A percentile compares a stretch with the other conserved stretches of the same genome.
phyloP scores from a whole-genome alignment of 2,329 filamentous ascomycete species.

The Trichoderma simmonsii region DNA sequence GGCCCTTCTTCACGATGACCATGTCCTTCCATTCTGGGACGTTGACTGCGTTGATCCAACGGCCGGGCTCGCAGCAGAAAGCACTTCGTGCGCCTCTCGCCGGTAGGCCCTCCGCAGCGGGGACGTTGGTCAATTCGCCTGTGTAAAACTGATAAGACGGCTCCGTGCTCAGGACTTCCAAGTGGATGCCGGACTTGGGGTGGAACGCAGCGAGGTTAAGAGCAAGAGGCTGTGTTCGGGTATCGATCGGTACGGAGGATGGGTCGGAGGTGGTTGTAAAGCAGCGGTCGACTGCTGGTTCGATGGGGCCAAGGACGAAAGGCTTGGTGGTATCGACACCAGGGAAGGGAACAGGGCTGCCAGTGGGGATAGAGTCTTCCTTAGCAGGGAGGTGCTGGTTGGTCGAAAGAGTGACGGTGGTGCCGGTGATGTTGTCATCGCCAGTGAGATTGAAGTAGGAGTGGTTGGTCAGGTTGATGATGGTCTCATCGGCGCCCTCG shows the following conservation, averaged over 20 bases:
- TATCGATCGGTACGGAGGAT: slow-evolving; percentile 60
- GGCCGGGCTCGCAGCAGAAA: slow-evolving; percentile 89
- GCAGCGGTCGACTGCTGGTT: slow-evolving; percentile 84
- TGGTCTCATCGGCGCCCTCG: slow-evolving; percentile 79
- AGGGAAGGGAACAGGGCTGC: slow-evolving; percentile 61
- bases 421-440: slow-evolving; percentile 51
- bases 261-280: slow-evolving; percentile 73
- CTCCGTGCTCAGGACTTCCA: slow-evolving; percentile 88
- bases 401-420: slow-evolving; percentile 63
- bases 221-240: slow-evolving; percentile 58
- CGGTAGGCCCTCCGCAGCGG: slow-evolving; percentile 58
- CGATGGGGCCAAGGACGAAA: slow-evolving; percentile 68
- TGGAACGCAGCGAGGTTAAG: slow-evolving; percentile 72
- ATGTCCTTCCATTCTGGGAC: slow-evolving; percentile 74
- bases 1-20: slow-evolving; percentile 78
- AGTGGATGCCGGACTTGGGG: slow-evolving; percentile 68
- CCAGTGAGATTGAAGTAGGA: slow-evolving; percentile 70
- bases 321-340: slow-evolving; percentile 61
- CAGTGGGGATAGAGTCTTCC: slow-evolving; percentile 68
- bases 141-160: slow-evolving; percentile 98
- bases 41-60: slow-evolving; percentile 87
- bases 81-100: slow-evolving; percentile 67
- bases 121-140: slow-evolving; percentile 78
- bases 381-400: slow-evolving; percentile 71
- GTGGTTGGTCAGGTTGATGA: slow-evolving; percentile 93